Evolutionary conservation across 139 green algal genomes (phyloP), one percentile per base, ranked within the genome.

Genomic region (Desmodesmus armatus): DNA sequence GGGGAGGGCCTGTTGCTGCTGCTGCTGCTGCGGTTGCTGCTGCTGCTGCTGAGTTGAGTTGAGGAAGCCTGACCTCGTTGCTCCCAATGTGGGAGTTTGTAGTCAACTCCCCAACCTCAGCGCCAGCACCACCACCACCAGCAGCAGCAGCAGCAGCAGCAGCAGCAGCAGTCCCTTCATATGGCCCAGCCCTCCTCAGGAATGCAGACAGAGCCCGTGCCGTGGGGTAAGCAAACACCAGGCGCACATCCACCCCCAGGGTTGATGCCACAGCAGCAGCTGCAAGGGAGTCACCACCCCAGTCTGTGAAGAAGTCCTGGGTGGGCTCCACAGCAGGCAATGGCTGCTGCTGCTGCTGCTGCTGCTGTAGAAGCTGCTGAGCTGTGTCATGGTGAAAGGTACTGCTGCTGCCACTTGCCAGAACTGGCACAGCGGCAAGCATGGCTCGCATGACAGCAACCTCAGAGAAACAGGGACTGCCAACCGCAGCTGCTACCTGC

Each of bases 281-380:
- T 63, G 80, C 80, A 9, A 86, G 49, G 17, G 90, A 93, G 71
- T 85, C 88, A 19, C 71, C 90, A 70, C 90, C 90, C 6, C 78
- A 67, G 25, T 23, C 66, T 11, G n/a, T 35, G 41, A 92, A 92
- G 29, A 93, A 85, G 80, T 88, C 88, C n/a, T 83, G 72, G 23
- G 75, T 88, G 13, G 89, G 85, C 82, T 93, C 89, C 29, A 93
- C 73, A 43, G 41, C 40, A 41, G 44, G 9, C 25, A 2, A 13
- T 80, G 73, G 43, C 44, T 43, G 27, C 53, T 35, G 33, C 55
- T 73, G 29, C 78, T 67, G 47, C 62, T 84, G 39, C 43, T 84
- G 40, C 78, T 77, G 62, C 29, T 84, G 78, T 31, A 49, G 78
- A 13, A 77, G 62, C 9, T 84, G 40, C 5, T 84, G 13, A 47